Evolutionary conservation across 2,329 filamentous ascomycete genomes (phyloP).

Genomic region (Metarhizium album): DNA sequence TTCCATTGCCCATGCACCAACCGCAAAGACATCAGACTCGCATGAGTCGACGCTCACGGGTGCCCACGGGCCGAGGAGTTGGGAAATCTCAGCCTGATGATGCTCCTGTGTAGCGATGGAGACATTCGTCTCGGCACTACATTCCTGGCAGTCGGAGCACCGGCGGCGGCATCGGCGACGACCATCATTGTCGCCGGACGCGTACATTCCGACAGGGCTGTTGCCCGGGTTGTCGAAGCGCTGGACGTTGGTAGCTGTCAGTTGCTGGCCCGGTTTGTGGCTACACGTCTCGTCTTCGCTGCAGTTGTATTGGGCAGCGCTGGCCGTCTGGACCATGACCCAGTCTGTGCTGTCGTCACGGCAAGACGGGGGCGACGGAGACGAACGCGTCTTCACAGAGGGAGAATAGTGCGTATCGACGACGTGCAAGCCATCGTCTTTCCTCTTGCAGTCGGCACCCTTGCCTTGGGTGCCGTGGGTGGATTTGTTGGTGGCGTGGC

Average conservation of each 20-base stretch:
- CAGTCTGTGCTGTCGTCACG: conserved; percentile 1
- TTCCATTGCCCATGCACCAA: conserved; percentile 1
- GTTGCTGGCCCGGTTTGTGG: neutral
- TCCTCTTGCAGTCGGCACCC: too few relatives aligned
- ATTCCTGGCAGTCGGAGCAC: neutral
- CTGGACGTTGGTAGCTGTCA: conserved; percentile 4
- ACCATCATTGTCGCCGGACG: neutral
- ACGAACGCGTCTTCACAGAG: too few relatives aligned
- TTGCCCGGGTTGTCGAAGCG: neutral
- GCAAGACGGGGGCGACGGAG: neutral
- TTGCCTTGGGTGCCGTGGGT: too few relatives aligned
- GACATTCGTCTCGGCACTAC: neutral
- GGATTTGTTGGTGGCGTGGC: too few relatives aligned
- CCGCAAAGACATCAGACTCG: neutral
- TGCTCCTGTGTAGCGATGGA: neutral
- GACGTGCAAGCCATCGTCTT: too few relatives aligned
- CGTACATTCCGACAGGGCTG: neutral
- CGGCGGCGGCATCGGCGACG: conserved; percentile 1
- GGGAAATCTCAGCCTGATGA: neutral
- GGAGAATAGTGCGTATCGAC: too few relatives aligned
- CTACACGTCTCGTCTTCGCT: neutral
- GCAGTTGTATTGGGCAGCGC: neutral
- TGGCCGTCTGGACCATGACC: conserved; percentile 1
- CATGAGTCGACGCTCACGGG: neutral
- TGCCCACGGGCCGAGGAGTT: neutral